These are phyloP conservation scores for Lepiota venenata DNA, from an alignment of 768 basidiomycete genomes.

Conservation along the genomic window DNA sequence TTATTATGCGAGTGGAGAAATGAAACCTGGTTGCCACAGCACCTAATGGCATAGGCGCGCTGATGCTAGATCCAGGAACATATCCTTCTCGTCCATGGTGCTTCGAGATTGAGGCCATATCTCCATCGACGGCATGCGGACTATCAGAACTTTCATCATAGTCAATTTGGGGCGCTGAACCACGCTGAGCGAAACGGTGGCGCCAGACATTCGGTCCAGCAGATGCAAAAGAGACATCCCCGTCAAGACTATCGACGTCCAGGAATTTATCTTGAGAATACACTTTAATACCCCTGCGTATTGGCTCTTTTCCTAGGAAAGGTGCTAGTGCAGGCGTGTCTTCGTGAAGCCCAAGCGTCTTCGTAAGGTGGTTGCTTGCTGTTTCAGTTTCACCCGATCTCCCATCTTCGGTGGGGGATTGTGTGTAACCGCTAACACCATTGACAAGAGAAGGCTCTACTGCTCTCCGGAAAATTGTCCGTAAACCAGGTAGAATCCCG, in stretches of 20 bases:
- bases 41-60: neutral
- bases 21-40: slow-evolving; percentile 39
- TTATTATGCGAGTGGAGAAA: slow-evolving; percentile 41
- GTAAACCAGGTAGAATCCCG: slow-evolving; percentile 43
- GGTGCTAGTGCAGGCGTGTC: slow-evolving; percentile 48
- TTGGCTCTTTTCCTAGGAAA: slow-evolving; percentile 41
- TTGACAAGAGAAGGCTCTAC: slow-evolving; percentile 26
- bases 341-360: slow-evolving; percentile 45
- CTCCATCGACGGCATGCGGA: too few species aligned
- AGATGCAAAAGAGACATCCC: neutral
- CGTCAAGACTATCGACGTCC: slow-evolving; percentile 27
- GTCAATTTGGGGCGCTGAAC: slow-evolving; percentile 10
- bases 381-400: slow-evolving; percentile 6
- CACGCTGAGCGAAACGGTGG: slow-evolving; percentile 34
- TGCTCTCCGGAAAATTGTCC: slow-evolving; percentile 46
- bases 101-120: too few species aligned
- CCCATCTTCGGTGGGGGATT: slow-evolving; percentile 5
- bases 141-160: neutral
- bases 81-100: too few species aligned
- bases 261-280: slow-evolving; percentile 34
- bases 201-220: slow-evolving; percentile 22
- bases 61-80: too few species aligned
- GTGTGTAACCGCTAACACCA: neutral
- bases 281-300: slow-evolving; percentile 39
- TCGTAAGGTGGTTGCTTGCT: slow-evolving; percentile 25